Conservation (phyloP, 2,329 filamentous ascomycete species). For the Neophaeococcomyces mojaviensis region DNA sequence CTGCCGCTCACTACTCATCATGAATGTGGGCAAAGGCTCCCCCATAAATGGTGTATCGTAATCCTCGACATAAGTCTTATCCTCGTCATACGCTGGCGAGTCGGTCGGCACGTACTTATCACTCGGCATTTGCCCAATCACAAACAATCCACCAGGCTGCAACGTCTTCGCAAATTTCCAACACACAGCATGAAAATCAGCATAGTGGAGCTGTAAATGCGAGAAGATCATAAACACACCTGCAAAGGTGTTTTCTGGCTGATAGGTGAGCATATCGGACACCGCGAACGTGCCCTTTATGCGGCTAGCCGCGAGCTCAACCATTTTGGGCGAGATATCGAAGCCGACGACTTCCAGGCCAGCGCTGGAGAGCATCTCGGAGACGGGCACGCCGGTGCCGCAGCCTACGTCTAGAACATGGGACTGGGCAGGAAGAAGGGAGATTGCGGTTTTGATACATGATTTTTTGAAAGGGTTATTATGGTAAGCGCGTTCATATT, state of each 20-base stretch:
- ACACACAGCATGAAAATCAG: constrained; percentile 22
- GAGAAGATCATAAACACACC: constrained; percentile 28
- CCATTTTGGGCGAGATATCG: constrained; percentile 28
- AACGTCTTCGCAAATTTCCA: constrained; percentile 22
- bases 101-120: constrained; percentile 20
- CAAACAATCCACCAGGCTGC: constrained; percentile 23
- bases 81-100: constrained; percentile 16
- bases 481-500: constrained; percentile 26
- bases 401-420: constrained; percentile 27
- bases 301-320: constrained; percentile 21
- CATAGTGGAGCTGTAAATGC: constrained; percentile 24
- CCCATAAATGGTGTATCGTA: constrained; percentile 22
- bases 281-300: constrained; percentile 20
- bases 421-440: constrained; percentile 11
- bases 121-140: constrained; percentile 24
- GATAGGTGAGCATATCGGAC: constrained; percentile 24
- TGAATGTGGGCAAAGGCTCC: constrained; percentile 17
- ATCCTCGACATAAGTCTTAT: constrained; percentile 24
- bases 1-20: constrained; percentile 21
- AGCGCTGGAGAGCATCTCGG: constrained; percentile 23
- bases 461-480: constrained; percentile 25
- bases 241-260: constrained; percentile 20
- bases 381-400: constrained; percentile 27
- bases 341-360: constrained; percentile 25
- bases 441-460: constrained; percentile 18